phyloP scores from a whole-genome alignment of 1,284 basidiomycete species.

The Erythrobasidium hasegawianum region DNA sequence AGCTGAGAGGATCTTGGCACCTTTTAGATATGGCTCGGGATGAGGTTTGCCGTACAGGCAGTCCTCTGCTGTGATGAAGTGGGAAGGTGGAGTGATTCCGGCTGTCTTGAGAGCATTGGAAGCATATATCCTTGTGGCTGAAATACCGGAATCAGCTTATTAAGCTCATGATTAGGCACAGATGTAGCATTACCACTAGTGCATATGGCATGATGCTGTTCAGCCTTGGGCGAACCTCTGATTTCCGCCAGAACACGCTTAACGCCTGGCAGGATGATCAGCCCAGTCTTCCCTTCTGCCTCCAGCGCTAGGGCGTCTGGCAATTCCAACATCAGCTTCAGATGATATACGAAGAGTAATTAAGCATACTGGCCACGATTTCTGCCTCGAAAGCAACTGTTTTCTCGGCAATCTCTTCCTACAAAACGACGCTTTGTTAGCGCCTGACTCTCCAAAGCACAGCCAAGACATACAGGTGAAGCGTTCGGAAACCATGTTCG shows the following conservation, averaged over 20 bases:
- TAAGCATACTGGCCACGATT: conserved; percentile 40
- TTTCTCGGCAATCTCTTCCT: conserved; percentile 34
- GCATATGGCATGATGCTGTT: conserved; percentile 17
- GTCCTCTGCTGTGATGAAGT: conserved; percentile 67
- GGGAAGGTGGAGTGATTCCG: conserved; percentile 37
- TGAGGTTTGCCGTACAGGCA: conserved; percentile 71
- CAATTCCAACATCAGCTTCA: conserved; percentile 24
- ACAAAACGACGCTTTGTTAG: too few relatives aligned
- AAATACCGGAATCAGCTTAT: too few relatives aligned
- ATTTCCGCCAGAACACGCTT: neutral
- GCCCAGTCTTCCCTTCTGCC: conserved; percentile 42
- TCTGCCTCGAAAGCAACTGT: conserved; percentile 37
- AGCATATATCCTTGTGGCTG: conserved; percentile 41
- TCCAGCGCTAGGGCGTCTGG: conserved; percentile 32
- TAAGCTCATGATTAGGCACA: too few relatives aligned
- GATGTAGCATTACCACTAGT: conserved; percentile 7
- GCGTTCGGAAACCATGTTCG: conserved; percentile 18
- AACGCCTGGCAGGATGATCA: neutral
- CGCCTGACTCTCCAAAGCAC: neutral
- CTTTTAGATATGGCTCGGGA: conserved; percentile 67
- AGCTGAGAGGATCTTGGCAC: conserved; percentile 43
- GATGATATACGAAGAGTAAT: neutral
- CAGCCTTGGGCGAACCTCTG: neutral
- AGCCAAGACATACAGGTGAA: conserved; percentile 4
- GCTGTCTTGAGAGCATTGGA: conserved; percentile 39